Percentiles rank a stretch among this genome's conserved stretches.
Conservation (phyloP, 352 stramenopile species). For the Globisporangium ultimum region DNA sequence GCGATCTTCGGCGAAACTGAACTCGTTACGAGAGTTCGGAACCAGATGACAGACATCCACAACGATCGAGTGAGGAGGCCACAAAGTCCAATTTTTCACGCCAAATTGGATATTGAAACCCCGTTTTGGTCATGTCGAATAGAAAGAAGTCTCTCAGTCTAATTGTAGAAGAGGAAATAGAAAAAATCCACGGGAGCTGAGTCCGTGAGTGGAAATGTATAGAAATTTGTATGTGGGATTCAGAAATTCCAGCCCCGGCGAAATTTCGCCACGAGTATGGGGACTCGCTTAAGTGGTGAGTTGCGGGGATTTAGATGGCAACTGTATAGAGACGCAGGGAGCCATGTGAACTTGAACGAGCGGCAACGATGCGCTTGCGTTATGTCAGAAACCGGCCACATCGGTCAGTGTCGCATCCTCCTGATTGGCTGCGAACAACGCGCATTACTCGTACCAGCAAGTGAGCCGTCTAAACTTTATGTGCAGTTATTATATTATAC, state of each 20-base stretch:
- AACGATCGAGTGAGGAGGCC: background rate
- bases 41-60: background rate
- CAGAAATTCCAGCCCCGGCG: background rate
- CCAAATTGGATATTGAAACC: background rate
- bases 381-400: background rate
- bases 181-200: background rate
- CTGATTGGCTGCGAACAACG: background rate
- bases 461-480: no score
- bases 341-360: background rate
- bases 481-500: no score
- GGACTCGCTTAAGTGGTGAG: background rate
- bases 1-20: background rate
- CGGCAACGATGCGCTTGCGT: background rate
- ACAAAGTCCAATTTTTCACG: conserved; percentile 1
- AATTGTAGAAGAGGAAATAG: background rate
- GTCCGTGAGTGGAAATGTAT: background rate
- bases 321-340: background rate
- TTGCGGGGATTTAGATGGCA: background rate
- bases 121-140: background rate
- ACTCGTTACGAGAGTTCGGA: background rate
- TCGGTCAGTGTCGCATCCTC: background rate
- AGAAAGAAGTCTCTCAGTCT: no score
- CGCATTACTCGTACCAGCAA: no score
- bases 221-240: background rate
- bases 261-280: background rate